Percentiles rank a stretch among this genome's conserved stretches.
phyloP scores from a whole-genome alignment of 129 eudicot species.

The Flaveria linearis region DNA sequence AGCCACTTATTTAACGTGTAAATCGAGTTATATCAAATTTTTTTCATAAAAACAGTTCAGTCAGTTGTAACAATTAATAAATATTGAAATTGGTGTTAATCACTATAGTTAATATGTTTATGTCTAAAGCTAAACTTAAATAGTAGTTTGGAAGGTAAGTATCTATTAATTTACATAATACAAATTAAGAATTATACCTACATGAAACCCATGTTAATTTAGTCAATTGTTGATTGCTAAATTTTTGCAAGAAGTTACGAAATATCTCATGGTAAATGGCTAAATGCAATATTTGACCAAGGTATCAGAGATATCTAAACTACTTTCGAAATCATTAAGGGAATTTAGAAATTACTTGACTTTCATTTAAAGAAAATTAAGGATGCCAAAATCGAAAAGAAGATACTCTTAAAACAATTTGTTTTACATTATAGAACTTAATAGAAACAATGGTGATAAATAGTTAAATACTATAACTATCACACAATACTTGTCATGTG shows the following conservation, averaged over 20 bases:
- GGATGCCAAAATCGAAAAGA: neutral
- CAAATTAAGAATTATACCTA: too few relatives aligned
- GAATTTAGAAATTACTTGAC: too few relatives aligned
- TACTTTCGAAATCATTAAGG: neutral
- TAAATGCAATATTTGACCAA: neutral
- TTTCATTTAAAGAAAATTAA: neutral
- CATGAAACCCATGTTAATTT: neutral
- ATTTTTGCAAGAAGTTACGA: neutral
- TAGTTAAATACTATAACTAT: too few relatives aligned
- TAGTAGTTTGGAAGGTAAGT: neutral
- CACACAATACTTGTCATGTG: too few relatives aligned
- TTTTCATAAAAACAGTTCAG: too few relatives aligned
- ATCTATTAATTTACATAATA: neutral
- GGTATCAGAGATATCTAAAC: neutral
- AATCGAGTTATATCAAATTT: too few relatives aligned
- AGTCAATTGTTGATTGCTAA: constrained; percentile 6
- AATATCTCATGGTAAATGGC: neutral
- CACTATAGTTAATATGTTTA: neutral
- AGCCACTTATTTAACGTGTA: too few relatives aligned
- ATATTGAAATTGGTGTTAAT: neutral
- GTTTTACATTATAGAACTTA: neutral
- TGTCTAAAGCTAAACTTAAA: neutral
- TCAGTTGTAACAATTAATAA: neutral
- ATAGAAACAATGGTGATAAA: too few relatives aligned
- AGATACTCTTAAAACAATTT: neutral